phyloP scores from a whole-genome alignment of 2,329 filamentous ascomycete genomes.

The Tolypocladium pustulatum region DNA sequence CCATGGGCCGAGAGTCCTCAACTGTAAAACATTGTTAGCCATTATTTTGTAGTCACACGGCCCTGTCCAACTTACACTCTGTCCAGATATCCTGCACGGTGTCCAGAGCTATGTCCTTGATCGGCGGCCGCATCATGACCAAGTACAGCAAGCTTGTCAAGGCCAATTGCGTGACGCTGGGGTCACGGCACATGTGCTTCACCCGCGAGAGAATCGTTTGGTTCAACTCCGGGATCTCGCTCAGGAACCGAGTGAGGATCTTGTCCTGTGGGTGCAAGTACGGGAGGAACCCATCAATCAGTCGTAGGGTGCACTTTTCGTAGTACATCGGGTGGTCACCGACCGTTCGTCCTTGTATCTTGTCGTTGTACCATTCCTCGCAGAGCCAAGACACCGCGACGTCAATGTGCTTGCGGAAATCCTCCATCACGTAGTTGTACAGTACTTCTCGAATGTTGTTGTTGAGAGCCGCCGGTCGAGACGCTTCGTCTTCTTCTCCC shows the following conservation, averaged over 20 bases:
- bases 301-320: constrained; percentile 63
- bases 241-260: constrained; percentile 79
- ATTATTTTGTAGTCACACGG: not conserved
- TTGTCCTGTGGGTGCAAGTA: constrained; percentile 91
- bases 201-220: constrained; percentile 62
- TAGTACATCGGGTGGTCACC: constrained; percentile 54
- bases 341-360: constrained; percentile 30
- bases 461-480: constrained; percentile 37
- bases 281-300: constrained; percentile 82
- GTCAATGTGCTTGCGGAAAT: constrained; percentile 83
- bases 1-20: constrained; percentile 52
- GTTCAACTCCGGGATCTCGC: constrained; percentile 78
- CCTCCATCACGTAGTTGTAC: constrained; percentile 79
- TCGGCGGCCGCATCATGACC: constrained; percentile 57
- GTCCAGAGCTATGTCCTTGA: constrained; percentile 51
- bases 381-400: constrained; percentile 88
- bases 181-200: constrained; percentile 55
- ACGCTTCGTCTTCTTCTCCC: constrained; percentile 43
- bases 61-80: constrained; percentile 41
- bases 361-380: constrained; percentile 97
- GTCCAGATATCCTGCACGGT: constrained; percentile 57
- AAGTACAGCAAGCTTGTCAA: constrained; percentile 56
- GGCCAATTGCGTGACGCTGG: constrained; percentile 51
- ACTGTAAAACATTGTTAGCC: constrained; percentile 27
- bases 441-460: constrained; percentile 70